A percentile compares a stretch with the other conserved stretches of the same genome.
Evolutionary conservation across 1,284 basidiomycete genomes (phyloP).

Genomic region (Naganishia albida): DNA sequence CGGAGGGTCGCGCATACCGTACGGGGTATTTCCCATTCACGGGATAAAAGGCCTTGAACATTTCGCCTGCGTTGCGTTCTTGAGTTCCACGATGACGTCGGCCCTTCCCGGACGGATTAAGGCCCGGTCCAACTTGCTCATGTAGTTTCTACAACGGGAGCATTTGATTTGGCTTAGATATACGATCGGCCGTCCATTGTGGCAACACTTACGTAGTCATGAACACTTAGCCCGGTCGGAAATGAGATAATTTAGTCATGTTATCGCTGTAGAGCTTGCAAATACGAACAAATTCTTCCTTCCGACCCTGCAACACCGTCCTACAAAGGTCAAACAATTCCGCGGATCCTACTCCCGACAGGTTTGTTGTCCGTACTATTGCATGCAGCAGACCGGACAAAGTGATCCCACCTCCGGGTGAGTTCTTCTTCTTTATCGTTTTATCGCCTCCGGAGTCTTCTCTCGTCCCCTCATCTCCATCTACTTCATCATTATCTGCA

Average conservation of each 20-base stretch:
- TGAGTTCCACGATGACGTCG: constrained; percentile 40
- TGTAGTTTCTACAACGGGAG: constrained; percentile 35
- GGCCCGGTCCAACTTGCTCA: constrained; percentile 42
- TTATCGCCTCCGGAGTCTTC: background rate
- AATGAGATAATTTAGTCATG: no score
- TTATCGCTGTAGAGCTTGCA: no score
- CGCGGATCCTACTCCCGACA: no score
- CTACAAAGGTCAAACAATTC: background rate
- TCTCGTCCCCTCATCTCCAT: background rate
- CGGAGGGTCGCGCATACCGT: background rate
- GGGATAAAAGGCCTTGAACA: constrained; percentile 82
- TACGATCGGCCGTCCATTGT: no score
- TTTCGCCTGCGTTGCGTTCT: constrained; percentile 65
- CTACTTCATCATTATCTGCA: background rate
- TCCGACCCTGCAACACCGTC: constrained; percentile 22
- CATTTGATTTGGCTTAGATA: no score
- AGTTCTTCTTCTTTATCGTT: background rate
- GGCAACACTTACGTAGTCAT: constrained; percentile 30
- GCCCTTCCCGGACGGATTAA: constrained; percentile 44
- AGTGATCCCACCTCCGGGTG: constrained; percentile 17
- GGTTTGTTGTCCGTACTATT: no score
- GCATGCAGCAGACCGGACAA: constrained; percentile 28
- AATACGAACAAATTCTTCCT: constrained; percentile 19
- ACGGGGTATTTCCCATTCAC: constrained; percentile 43
- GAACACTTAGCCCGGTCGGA: constrained; percentile 10